These are phyloP conservation scores for Ophiostoma angusticollis DNA, from an alignment of 2,329 filamentous ascomycete species.

Conservation along the genomic window DNA sequence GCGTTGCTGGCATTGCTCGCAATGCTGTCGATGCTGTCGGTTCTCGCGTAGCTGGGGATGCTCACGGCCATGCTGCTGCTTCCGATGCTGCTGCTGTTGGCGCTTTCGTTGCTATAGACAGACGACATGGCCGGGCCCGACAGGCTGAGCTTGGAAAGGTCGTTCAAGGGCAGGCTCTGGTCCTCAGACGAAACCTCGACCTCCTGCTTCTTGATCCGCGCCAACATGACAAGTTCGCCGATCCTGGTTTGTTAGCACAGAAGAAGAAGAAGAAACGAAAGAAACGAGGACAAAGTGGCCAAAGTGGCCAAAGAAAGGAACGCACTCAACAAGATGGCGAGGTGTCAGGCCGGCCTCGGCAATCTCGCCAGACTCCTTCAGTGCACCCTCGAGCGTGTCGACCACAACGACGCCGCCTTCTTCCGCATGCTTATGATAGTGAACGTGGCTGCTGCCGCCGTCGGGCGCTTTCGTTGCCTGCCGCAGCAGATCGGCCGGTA, in stretches of 20 bases:
- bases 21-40: too few species aligned
- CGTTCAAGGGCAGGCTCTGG: constrained; percentile 2
- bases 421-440: constrained; percentile 53
- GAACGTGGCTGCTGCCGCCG: constrained; percentile 34
- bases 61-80: neutral
- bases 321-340: constrained; percentile 66
- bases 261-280: neutral
- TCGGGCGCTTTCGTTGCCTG: constrained; percentile 41
- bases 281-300: neutral
- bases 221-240: constrained; percentile 62
- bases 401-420: constrained; percentile 58
- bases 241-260: constrained; percentile 32
- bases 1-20: too few species aligned
- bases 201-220: constrained; percentile 30
- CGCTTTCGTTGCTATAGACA: constrained; percentile 6
- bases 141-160: constrained; percentile 10
- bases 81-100: constrained; percentile 8
- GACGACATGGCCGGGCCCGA: constrained; percentile 8
- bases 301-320: too few species aligned
- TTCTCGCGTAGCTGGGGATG: too few species aligned
- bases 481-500: constrained; percentile 63
- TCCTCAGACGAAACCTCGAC: constrained; percentile 16
- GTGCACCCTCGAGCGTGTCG: constrained; percentile 63
- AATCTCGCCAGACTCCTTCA: constrained; percentile 78
- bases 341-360: constrained; percentile 63